These are phyloP conservation scores for Arthroderma uncinatum DNA, from an alignment of 2,329 filamentous ascomycete species.

Conservation along the genomic window DNA sequence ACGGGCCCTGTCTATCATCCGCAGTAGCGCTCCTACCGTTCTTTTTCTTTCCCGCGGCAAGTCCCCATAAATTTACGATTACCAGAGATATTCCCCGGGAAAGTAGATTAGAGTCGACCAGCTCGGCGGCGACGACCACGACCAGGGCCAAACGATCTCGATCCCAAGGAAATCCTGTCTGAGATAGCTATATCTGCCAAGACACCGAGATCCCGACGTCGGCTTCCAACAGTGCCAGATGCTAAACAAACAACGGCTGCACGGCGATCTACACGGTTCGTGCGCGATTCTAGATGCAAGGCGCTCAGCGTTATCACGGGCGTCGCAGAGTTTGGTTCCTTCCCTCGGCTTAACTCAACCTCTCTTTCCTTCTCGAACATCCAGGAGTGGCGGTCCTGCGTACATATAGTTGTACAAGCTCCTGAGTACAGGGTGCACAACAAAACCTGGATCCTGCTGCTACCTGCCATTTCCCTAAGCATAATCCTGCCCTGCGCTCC, in stretches of 20 bases:
- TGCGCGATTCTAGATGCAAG: conserved; percentile 4
- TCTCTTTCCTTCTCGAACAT: background rate
- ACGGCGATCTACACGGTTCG: conserved; percentile 2
- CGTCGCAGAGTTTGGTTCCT: background rate
- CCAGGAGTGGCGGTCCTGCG: background rate
- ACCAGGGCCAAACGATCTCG: background rate
- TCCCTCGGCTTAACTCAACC: background rate
- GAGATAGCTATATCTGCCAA: background rate
- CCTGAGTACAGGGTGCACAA: background rate
- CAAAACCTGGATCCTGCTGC: background rate
- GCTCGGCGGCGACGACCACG: background rate
- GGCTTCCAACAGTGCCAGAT: conserved; percentile 1
- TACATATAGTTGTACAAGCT: conserved; percentile 1
- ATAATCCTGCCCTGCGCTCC: background rate
- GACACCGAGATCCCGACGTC: conserved; percentile 1
- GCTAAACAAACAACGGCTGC: conserved; percentile 1
- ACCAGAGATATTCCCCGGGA: background rate
- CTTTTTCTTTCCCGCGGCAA: conserved; percentile 5
- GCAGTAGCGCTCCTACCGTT: conserved; percentile 4
- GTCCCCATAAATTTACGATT: background rate
- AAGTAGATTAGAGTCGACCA: background rate
- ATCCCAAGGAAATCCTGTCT: background rate
- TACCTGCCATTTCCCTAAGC: background rate
- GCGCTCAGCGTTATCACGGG: background rate
- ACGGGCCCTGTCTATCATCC: conserved; percentile 6